A percentile compares a stretch with the other conserved stretches of the same genome.
Conservation (phyloP, 192 early-diverging fungal species). For the Coemansia sp. region DNA sequence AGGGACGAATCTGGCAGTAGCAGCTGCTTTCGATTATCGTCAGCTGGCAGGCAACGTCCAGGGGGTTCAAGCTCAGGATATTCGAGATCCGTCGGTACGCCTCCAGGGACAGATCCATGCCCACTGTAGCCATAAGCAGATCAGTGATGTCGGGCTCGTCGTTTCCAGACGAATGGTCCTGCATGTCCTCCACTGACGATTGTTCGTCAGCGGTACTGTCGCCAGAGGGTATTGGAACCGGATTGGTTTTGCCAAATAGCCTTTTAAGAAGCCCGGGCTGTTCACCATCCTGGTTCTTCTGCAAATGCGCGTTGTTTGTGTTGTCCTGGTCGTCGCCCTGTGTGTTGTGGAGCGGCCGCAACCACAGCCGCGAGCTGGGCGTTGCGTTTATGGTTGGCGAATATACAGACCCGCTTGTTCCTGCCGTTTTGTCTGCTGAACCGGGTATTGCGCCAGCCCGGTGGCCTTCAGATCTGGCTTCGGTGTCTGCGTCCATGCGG, state of each 20-base stretch:
- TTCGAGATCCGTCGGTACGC: constrained; percentile 62
- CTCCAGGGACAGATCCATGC: constrained; percentile 56
- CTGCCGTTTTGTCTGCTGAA: too few species aligned
- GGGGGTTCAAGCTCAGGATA: constrained; percentile 71
- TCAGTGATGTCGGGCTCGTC: constrained; percentile 52
- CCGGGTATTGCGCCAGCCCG: too few species aligned
- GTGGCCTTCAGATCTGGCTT: too few species aligned
- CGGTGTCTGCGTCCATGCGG: too few species aligned
- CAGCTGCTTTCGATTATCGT: constrained; percentile 76
- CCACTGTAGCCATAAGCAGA: constrained; percentile 50
- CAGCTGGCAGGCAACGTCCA: constrained; percentile 82
- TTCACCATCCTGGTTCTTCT: background rate
- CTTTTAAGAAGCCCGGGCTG: background rate
- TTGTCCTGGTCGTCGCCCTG: background rate
- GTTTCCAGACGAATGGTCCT: background rate
- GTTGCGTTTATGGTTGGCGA: background rate
- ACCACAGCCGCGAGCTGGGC: background rate
- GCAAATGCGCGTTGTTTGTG: background rate
- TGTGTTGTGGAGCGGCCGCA: background rate
- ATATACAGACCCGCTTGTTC: background rate
- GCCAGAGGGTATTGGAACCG: background rate
- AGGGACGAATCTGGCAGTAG: constrained; percentile 68
- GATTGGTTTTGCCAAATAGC: background rate
- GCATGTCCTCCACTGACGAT: background rate
- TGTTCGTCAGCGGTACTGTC: background rate